These are phyloP conservation scores for Phylloporus sp. DNA, from an alignment of 768 basidiomycete genomes.

Conservation along the genomic window DNA sequence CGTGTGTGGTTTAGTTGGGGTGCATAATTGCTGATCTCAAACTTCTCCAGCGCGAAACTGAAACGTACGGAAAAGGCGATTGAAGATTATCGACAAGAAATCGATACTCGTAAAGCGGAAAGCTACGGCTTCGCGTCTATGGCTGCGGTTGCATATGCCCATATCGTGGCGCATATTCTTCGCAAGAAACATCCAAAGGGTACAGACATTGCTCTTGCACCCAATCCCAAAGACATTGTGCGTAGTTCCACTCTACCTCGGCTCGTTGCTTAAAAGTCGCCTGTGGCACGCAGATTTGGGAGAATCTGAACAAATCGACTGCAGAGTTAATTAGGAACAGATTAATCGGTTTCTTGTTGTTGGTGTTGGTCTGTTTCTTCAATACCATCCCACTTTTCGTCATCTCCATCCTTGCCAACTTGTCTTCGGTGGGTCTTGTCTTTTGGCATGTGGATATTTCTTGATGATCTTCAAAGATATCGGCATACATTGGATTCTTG, in stretches of 20 bases:
- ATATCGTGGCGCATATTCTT: constrained; percentile 74
- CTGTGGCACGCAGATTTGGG: constrained; percentile 64
- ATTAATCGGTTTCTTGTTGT: constrained; percentile 71
- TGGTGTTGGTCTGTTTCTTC: constrained; percentile 82
- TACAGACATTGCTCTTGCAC: constrained; percentile 67
- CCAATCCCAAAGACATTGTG: constrained; percentile 88
- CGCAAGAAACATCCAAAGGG: constrained; percentile 69
- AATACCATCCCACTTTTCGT: constrained; percentile 90
- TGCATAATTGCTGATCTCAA: constrained; percentile 4
- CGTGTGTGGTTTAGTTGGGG: constrained; percentile 45
- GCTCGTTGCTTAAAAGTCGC: not conserved
- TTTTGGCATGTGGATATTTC: not conserved
- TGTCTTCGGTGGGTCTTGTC: constrained; percentile 60
- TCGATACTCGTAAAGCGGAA: constrained; percentile 74
- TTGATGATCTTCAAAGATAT: constrained; percentile 22
- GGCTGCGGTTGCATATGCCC: constrained; percentile 85
- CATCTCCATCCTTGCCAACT: constrained; percentile 89
- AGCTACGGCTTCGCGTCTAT: constrained; percentile 91
- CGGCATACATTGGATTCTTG: constrained; percentile 71
- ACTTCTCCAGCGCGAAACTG: constrained; percentile 37
- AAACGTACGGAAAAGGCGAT: constrained; percentile 69
- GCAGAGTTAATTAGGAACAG: constrained; percentile 63
- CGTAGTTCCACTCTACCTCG: constrained; percentile 19
- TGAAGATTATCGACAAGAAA: constrained; percentile 67
- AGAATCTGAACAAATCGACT: constrained; percentile 76